Evolutionary conservation across 129 eudicot genomes (phyloP).

Genomic region (Sambucus nigra): DNA sequence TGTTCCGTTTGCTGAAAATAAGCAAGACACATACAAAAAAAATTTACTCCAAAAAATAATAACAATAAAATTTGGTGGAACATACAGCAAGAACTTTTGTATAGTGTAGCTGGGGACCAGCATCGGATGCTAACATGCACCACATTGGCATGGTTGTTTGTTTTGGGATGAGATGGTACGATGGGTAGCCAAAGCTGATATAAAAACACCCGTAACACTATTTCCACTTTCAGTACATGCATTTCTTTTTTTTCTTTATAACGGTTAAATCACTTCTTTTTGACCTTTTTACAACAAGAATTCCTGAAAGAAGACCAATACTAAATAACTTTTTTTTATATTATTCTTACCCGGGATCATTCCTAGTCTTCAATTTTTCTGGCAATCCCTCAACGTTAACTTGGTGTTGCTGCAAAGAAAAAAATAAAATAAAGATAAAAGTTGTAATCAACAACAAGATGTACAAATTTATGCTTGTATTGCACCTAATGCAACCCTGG

Average conservation of each 20-base stretch:
- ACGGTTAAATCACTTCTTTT: constrained; percentile 3
- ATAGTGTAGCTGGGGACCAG: constrained; percentile 67
- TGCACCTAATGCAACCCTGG: not conserved
- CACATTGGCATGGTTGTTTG: constrained; percentile 34
- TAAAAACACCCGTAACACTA: constrained; percentile 33
- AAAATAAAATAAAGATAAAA: no score
- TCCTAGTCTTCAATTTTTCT: constrained; percentile 18
- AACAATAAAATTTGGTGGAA: constrained; percentile 4
- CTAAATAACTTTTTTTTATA: constrained; percentile 5
- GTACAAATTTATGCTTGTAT: not conserved
- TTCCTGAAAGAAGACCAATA: constrained; percentile 1
- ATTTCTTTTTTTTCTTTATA: constrained; percentile 3
- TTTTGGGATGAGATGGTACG: constrained; percentile 26
- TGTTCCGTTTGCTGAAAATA: constrained; percentile 41
- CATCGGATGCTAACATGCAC: constrained; percentile 67
- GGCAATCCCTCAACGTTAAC: constrained; percentile 10
- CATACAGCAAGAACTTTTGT: constrained; percentile 13
- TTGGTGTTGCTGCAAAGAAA: constrained; percentile 24
- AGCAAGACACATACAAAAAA: constrained; percentile 8
- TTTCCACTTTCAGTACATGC: constrained; percentile 30
- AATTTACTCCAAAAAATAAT: constrained; percentile 8
- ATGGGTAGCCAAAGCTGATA: constrained; percentile 35
- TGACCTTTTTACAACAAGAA: constrained; percentile 17
- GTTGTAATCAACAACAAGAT: constrained; percentile 3
- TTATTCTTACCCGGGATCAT: constrained; percentile 38